These are phyloP conservation scores for Metrosideros polymorpha DNA, from an alignment of 441 rosid genomes.

Conservation along the genomic window DNA sequence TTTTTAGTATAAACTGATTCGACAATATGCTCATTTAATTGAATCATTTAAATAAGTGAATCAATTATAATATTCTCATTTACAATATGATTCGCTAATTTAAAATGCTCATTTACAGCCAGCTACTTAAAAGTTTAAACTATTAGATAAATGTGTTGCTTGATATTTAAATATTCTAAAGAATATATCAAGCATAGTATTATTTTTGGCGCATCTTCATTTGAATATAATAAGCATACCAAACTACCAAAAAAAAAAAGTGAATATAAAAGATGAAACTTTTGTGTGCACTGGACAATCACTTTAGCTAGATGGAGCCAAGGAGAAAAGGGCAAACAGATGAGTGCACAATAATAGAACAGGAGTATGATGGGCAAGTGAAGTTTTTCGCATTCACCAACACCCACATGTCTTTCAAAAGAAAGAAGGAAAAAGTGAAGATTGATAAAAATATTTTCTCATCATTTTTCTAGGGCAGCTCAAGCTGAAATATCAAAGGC, in stretches of 20 bases:
- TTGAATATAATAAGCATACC: background rate
- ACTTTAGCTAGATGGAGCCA: background rate
- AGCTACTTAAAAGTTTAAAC: background rate
- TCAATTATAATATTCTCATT: background rate
- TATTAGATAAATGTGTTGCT: background rate
- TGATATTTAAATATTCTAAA: background rate
- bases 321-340: slow-evolving; percentile 2
- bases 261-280: background rate
- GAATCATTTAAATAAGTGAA: background rate
- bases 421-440: slow-evolving; percentile 20
- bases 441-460: background rate
- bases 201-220: background rate
- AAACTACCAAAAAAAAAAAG: background rate
- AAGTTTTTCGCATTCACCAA: background rate
- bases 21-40: background rate
- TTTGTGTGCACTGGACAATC: background rate
- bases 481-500: slow-evolving; percentile 20
- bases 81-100: no score
- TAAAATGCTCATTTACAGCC: background rate
- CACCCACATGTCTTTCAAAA: background rate
- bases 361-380: background rate
- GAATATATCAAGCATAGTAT: background rate
- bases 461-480: background rate
- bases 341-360: slow-evolving; percentile 24
- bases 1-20: background rate